Evolutionary conservation across 306 rosid species (phyloP).

Genomic region (Castanea mollissima): DNA sequence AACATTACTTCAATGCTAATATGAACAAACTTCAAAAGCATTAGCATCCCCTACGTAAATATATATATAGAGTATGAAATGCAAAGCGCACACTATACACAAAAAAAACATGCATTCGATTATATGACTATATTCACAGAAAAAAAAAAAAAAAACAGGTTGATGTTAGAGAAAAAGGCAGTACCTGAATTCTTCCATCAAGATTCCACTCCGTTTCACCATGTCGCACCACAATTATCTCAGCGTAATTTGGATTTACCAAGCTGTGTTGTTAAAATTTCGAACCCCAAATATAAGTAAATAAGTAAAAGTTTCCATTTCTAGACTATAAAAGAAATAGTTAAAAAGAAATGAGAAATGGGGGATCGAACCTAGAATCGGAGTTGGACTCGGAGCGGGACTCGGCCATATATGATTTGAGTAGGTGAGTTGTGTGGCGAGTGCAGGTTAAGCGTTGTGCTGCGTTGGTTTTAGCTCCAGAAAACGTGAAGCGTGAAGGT

Average conservation of each 20-base stretch:
- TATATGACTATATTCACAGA: too few species aligned
- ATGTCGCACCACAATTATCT: slow-evolving; percentile 79
- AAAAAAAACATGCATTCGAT: too few species aligned
- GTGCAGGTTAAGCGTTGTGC: background rate
- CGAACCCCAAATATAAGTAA: too few species aligned
- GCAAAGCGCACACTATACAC: too few species aligned
- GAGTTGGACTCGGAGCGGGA: background rate
- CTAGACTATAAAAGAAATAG: background rate
- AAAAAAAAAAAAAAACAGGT: background rate
- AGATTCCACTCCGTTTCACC: slow-evolving; percentile 94
- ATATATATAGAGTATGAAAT: too few species aligned
- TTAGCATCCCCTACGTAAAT: too few species aligned
- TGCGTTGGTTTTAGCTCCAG: background rate
- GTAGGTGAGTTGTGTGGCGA: slow-evolving; percentile 6
- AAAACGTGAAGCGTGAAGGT: background rate
- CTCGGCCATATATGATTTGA: slow-evolving; percentile 37
- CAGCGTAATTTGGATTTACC: slow-evolving; percentile 47
- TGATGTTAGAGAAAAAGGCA: slow-evolving; percentile 4
- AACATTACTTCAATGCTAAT: too few species aligned
- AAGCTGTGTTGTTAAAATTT: slow-evolving; percentile 11
- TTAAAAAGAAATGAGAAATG: background rate
- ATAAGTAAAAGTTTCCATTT: too few species aligned
- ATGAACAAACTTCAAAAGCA: too few species aligned
- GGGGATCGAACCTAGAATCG: slow-evolving; percentile 47
- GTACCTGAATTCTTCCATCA: slow-evolving; percentile 74